Percentiles rank a stretch among this genome's conserved stretches.
phyloP scores from a whole-genome alignment of 2,329 filamentous ascomycete genomes.

The Acarospora socialis region DNA sequence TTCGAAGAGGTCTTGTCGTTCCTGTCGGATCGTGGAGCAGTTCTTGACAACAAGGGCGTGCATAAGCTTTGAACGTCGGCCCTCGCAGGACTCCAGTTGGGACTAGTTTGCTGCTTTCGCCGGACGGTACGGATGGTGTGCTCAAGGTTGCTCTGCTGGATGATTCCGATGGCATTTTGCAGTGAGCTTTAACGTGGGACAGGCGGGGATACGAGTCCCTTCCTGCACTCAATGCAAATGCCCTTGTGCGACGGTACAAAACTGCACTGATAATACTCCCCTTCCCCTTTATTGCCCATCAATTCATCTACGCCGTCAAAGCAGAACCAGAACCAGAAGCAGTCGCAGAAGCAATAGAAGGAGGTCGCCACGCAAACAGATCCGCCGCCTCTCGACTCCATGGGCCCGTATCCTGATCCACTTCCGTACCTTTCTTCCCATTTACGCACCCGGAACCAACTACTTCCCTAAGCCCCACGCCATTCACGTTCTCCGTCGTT shows the following conservation, averaged over 20 bases:
- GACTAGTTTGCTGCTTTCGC: conserved; percentile 41
- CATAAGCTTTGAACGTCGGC: conserved; percentile 42
- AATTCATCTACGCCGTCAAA: too few species aligned
- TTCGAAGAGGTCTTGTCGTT: conserved; percentile 50
- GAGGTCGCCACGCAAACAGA: conserved; percentile 11
- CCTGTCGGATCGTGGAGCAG: conserved; percentile 47
- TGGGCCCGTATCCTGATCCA: conserved; percentile 1
- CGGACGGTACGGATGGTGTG: conserved; percentile 35
- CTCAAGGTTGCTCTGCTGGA: conserved; percentile 42
- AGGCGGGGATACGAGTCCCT: too few species aligned
- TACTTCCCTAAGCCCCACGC: background rate
- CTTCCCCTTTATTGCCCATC: too few species aligned
- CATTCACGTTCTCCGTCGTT: background rate
- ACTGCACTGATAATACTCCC: too few species aligned
- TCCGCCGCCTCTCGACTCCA: conserved; percentile 13
- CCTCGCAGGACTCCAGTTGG: conserved; percentile 47
- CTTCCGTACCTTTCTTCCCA: background rate
- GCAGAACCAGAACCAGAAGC: too few species aligned
- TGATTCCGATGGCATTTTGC: conserved; percentile 46
- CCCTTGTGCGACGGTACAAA: too few species aligned
- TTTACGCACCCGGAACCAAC: background rate
- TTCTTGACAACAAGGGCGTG: conserved; percentile 46
- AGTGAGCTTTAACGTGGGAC: too few species aligned
- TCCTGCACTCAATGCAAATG: too few species aligned
- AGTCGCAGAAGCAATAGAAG: too few species aligned